Evolutionary conservation across 257 asterid genomes (phyloP).

Genomic region (Solanum bulbocastanum): DNA sequence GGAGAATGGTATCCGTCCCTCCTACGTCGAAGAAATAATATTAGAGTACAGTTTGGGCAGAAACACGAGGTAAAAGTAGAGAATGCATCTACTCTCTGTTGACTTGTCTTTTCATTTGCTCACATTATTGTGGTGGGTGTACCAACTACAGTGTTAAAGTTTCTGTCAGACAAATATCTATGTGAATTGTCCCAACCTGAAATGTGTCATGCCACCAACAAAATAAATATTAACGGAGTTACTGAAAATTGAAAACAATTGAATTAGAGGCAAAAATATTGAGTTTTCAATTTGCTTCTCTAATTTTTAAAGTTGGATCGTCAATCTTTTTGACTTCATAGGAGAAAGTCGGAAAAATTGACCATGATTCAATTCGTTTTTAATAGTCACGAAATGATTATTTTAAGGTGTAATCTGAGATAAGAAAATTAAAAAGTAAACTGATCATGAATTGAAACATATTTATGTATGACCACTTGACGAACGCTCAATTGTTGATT

Average conservation of each 20-base stretch:
- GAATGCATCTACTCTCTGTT: not conserved
- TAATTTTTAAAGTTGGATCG: no score
- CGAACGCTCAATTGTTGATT: fast-evolving
- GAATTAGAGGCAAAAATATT: not conserved
- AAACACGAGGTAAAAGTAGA: not conserved
- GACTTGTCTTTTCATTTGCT: not conserved
- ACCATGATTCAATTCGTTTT: not conserved
- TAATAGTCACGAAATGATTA: not conserved
- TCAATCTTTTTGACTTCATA: not conserved
- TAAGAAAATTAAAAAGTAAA: not conserved
- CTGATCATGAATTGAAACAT: not conserved
- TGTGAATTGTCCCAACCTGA: not conserved
- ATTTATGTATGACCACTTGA: no score
- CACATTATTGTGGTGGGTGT: not conserved
- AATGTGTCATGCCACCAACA: not conserved
- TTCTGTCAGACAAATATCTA: not conserved
- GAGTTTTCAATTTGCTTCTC: not conserved
- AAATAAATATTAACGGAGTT: not conserved
- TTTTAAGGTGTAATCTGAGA: not conserved
- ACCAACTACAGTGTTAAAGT: not conserved
- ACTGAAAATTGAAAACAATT: not conserved
- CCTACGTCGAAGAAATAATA: not conserved
- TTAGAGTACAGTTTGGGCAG: not conserved
- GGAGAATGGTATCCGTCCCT: not conserved
- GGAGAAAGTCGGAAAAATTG: not conserved